Evolutionary conservation across 306 rosid genomes (phyloP).

Genomic region (Mimosa pudica): DNA sequence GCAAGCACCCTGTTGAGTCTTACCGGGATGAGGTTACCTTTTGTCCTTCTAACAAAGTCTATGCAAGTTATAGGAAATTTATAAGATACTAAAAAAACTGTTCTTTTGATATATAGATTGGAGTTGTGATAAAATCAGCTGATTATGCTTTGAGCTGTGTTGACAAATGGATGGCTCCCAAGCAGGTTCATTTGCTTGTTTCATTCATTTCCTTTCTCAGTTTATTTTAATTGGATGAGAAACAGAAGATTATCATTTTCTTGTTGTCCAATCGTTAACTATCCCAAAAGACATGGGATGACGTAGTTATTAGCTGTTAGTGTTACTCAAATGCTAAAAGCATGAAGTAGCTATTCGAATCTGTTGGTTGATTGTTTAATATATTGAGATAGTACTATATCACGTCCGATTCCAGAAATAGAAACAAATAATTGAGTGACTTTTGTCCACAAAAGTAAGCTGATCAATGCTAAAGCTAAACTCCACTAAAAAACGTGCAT

Average conservation of each 20-base stretch:
- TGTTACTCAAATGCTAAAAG: not conserved
- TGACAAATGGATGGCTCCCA: slow-evolving; percentile 78
- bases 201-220: not conserved
- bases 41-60: not conserved
- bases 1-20: slow-evolving; percentile 74
- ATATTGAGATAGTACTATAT: not conserved
- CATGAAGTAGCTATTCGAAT: not conserved
- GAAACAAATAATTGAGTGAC: not conserved
- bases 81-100: not conserved
- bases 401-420: not conserved
- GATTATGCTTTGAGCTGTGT: slow-evolving; percentile 44
- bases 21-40: slow-evolving; percentile 74
- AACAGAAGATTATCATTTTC: not conserved
- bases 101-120: slow-evolving; percentile 55
- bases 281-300: not conserved
- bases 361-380: not conserved
- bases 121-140: slow-evolving; percentile 66
- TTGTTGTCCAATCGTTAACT: not conserved
- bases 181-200: slow-evolving; percentile 25
- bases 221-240: not conserved
- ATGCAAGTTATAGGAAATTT: not conserved
- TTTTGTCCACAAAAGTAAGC: not conserved
- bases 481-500: not conserved
- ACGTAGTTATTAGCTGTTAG: not conserved
- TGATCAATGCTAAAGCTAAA: not conserved